phyloP scores from a whole-genome alignment of 164 flowering plant genomes.

The Tinospora cordifolia region DNA sequence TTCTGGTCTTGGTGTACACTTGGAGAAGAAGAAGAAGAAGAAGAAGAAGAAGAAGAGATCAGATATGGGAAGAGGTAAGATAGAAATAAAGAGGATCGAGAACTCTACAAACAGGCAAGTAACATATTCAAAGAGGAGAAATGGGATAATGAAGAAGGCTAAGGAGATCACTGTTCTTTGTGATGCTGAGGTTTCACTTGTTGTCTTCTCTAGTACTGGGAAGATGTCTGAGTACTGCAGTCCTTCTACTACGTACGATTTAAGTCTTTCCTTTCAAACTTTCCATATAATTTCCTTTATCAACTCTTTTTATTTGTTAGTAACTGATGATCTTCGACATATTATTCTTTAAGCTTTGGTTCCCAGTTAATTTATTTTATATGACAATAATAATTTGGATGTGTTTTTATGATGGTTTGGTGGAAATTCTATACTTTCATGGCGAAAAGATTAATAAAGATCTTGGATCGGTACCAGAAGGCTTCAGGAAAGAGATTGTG shows the following conservation, averaged over 20 bases:
- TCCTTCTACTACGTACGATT: constrained; percentile 37
- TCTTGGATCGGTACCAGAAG: constrained; percentile 26
- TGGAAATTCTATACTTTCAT: constrained; percentile 8
- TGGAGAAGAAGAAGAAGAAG: too few relatives aligned
- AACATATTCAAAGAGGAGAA: constrained; percentile 59
- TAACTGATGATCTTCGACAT: background rate
- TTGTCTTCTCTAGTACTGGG: constrained; percentile 41
- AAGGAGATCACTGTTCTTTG: constrained; percentile 58
- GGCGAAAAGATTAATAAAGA: constrained; percentile 22
- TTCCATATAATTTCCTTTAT: background rate
- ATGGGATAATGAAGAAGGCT: constrained; percentile 63
- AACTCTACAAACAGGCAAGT: constrained; percentile 62
- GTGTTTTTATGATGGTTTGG: background rate
- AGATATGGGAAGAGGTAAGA: constrained; percentile 60
- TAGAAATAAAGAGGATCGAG: constrained; percentile 59
- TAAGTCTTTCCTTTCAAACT: background rate
- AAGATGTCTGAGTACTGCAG: constrained; percentile 43
- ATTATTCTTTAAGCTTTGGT: background rate
- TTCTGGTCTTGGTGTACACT: too few relatives aligned
- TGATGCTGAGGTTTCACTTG: constrained; percentile 55
- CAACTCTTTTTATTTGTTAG: background rate
- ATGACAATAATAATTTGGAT: too few relatives aligned
- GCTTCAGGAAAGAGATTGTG: constrained; percentile 21
- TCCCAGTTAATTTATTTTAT: background rate
- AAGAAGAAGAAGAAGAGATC: too few relatives aligned